These are phyloP conservation scores for Cystobasidiaceae sp. DNA, from an alignment of 1,284 basidiomycete genomes.

Conservation along the genomic window DNA sequence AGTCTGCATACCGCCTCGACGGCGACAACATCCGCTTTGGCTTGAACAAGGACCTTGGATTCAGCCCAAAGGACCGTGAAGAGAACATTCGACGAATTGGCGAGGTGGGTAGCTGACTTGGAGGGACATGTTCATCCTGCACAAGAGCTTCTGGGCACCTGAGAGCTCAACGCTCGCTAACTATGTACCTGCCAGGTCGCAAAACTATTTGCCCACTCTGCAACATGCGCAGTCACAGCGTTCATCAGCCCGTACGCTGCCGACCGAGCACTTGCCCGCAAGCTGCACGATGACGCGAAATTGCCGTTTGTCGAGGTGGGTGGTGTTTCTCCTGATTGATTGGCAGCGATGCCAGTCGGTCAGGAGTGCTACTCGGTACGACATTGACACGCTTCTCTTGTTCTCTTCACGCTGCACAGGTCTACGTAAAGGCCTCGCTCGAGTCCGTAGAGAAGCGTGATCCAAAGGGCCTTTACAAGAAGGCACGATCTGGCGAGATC, in stretches of 20 bases:
- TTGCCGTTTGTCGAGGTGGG: constrained; percentile 73
- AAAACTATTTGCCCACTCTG: constrained; percentile 85
- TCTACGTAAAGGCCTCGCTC: constrained; percentile 90
- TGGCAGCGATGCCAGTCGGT: no score
- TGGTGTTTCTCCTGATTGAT: no score
- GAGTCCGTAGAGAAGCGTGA: constrained; percentile 83
- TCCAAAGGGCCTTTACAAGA: constrained; percentile 97
- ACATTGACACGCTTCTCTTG: not conserved
- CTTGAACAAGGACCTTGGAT: constrained; percentile 96
- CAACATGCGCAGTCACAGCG: constrained; percentile 80
- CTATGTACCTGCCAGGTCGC: constrained; percentile 60
- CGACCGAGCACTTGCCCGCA: constrained; percentile 77
- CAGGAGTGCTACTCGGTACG: not conserved
- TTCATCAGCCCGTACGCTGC: constrained; percentile 95
- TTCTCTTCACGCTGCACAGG: constrained; percentile 44
- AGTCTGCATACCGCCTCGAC: constrained; percentile 86
- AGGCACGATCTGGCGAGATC: constrained; percentile 91
- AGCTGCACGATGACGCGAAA: constrained; percentile 65
- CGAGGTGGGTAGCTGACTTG: constrained; percentile 58
- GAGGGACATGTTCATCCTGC: not conserved
- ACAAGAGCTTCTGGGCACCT: not conserved
- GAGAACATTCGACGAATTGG: constrained; percentile 98
- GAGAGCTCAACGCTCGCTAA: not conserved
- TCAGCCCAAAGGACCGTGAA: constrained; percentile 87
- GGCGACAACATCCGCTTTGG: constrained; percentile 97